These are phyloP conservation scores for Aspergillus aculeatinus DNA, from an alignment of 2,329 filamentous ascomycete species.

Conservation along the genomic window DNA sequence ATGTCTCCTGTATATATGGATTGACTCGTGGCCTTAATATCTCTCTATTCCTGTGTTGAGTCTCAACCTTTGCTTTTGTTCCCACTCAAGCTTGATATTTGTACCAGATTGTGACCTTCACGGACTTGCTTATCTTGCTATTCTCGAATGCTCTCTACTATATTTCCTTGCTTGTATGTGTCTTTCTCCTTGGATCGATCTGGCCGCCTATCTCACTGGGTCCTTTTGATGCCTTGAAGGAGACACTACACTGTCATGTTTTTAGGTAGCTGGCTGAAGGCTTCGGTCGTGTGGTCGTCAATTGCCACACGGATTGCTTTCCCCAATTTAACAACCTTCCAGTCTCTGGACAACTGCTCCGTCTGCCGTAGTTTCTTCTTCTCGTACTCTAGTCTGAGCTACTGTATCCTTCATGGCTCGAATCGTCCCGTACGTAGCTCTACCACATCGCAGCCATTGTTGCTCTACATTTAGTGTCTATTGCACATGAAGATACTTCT, in stretches of 20 bases:
- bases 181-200: neutral
- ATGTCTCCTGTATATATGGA: slow-evolving; percentile 48
- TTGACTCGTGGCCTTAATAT: slow-evolving; percentile 51
- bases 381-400: neutral
- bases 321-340: neutral
- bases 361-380: neutral
- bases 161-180: neutral
- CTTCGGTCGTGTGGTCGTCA: neutral
- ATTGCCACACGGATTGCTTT: neutral
- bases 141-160: neutral
- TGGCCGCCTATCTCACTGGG: neutral
- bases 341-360: neutral
- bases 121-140: neutral
- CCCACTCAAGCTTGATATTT: neutral
- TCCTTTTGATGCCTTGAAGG: neutral
- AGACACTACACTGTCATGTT: neutral
- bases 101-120: slow-evolving; percentile 12
- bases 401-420: too few relatives aligned
- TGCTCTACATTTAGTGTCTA: too few relatives aligned
- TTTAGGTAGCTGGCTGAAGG: neutral
- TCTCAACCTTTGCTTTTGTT: slow-evolving; percentile 2
- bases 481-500: too few relatives aligned
- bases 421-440: too few relatives aligned
- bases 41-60: slow-evolving; percentile 14
- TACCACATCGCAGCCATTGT: too few relatives aligned